These are phyloP conservation scores for Ascodesmis nigricans DNA, from an alignment of 495 filamentous ascomycete species.

Conservation along the genomic window DNA sequence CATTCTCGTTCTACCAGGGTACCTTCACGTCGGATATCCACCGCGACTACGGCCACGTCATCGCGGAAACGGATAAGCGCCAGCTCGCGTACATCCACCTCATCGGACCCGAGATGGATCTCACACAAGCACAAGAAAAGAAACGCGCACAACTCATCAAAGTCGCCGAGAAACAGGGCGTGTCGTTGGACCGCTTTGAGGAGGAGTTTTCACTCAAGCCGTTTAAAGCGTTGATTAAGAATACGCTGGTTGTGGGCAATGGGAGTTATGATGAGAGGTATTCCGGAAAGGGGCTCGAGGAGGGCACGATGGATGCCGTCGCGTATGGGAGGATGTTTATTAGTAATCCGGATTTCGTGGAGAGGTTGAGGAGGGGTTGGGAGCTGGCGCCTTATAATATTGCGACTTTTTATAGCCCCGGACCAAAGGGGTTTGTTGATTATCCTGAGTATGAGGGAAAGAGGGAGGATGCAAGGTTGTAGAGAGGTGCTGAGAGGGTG, in stretches of 20 bases:
- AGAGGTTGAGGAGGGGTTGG: slow-evolving; percentile 35
- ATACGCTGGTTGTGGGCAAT: slow-evolving; percentile 37
- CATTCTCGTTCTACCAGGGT: slow-evolving; percentile 41
- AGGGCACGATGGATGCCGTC: slow-evolving; percentile 30
- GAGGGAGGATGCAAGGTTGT: slow-evolving; percentile 1
- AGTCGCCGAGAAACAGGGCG: slow-evolving; percentile 22
- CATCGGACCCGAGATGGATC: slow-evolving; percentile 30
- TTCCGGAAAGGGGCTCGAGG: slow-evolving; percentile 33
- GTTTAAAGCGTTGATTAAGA: slow-evolving; percentile 28
- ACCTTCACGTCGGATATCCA: slow-evolving; percentile 36
- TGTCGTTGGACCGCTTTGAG: slow-evolving; percentile 24
- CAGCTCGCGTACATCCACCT: slow-evolving; percentile 45
- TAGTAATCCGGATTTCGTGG: slow-evolving; percentile 49
- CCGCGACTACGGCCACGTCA: slow-evolving; percentile 39
- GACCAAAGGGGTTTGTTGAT: slow-evolving; percentile 40
- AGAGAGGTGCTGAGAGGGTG: too few relatives aligned
- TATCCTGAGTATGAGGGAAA: slow-evolving; percentile 24
- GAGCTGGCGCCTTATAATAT: slow-evolving; percentile 34
- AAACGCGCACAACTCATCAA: slow-evolving; percentile 22
- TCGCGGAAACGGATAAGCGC: slow-evolving; percentile 31
- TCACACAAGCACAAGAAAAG: slow-evolving; percentile 18
- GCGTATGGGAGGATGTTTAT: slow-evolving; percentile 46
- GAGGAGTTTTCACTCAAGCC: slow-evolving; percentile 31
- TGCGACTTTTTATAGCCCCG: slow-evolving; percentile 33
- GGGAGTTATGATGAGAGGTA: slow-evolving; percentile 35